phyloP scores from a whole-genome alignment of 2,329 filamentous ascomycete species.

The Diaporthe ilicicola region DNA sequence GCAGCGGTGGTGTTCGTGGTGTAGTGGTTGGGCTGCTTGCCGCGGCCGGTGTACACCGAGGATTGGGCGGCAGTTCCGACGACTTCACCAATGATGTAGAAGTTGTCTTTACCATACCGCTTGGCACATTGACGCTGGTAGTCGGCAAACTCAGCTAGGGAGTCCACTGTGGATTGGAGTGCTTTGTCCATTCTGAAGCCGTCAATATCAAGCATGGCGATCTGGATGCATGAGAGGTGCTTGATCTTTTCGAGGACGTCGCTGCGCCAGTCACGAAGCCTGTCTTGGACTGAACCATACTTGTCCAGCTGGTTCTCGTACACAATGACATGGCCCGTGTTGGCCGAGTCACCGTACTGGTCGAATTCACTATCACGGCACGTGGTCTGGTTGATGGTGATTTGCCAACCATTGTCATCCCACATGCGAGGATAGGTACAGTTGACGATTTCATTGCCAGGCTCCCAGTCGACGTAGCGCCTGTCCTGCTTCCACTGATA shows the following conservation, averaged over 20 bases:
- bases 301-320: constrained; percentile 72
- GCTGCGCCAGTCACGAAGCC: constrained; percentile 70
- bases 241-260: constrained; percentile 65
- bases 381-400: constrained; percentile 53
- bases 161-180: constrained; percentile 69
- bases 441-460: constrained; percentile 61
- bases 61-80: constrained; percentile 68
- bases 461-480: constrained; percentile 66
- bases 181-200: constrained; percentile 75
- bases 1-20: constrained; percentile 56
- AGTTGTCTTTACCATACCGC: constrained; percentile 67
- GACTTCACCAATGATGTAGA: constrained; percentile 71
- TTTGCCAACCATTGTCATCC: constrained; percentile 62
- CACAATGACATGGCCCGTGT: constrained; percentile 63
- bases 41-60: constrained; percentile 68
- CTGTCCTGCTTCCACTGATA: constrained; percentile 63
- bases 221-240: constrained; percentile 70
- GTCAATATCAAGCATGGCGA: constrained; percentile 70
- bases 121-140: constrained; percentile 65
- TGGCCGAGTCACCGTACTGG: constrained; percentile 65
- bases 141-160: constrained; percentile 65
- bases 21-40: constrained; percentile 63
- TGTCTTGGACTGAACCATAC: constrained; percentile 73
- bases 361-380: constrained; percentile 73
- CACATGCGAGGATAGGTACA: constrained; percentile 70